Evolutionary conservation across 192 early-diverging fungal genomes (phyloP).

Genomic region (Cetraspora pellucida): DNA sequence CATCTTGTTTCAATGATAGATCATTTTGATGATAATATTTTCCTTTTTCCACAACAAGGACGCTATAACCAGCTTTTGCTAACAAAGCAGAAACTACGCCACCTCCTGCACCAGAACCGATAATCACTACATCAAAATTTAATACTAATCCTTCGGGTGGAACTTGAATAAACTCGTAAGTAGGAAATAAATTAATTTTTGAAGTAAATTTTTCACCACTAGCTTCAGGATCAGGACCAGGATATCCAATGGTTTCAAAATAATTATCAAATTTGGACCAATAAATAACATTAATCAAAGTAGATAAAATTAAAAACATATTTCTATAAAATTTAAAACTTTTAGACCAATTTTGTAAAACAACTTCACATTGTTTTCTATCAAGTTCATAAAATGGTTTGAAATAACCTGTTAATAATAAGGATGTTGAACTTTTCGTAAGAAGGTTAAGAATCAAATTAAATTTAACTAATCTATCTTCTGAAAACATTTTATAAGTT

Average conservation of each 20-base stretch:
- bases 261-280: neutral
- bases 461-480: conserved; percentile 30
- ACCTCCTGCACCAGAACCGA: conserved; percentile 73
- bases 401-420: conserved; percentile 39
- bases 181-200: conserved; percentile 46
- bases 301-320: conserved; percentile 35
- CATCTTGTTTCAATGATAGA: conserved; percentile 52
- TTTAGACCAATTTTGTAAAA: conserved; percentile 34
- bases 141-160: conserved; percentile 39
- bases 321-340: conserved; percentile 40
- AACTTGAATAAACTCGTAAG: conserved; percentile 54
- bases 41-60: conserved; percentile 76
- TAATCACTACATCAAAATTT: conserved; percentile 64
- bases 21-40: conserved; percentile 59
- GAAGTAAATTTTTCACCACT: conserved; percentile 41
- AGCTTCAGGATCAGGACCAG: conserved; percentile 50
- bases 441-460: conserved; percentile 36
- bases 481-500: neutral
- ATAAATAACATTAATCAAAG: neutral
- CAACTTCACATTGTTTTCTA: conserved; percentile 37
- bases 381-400: conserved; percentile 40
- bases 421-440: conserved; percentile 34
- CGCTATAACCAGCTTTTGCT: conserved; percentile 64
- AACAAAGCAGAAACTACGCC: conserved; percentile 68
- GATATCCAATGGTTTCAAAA: conserved; percentile 52